phyloP scores from a whole-genome alignment of 768 basidiomycete genomes.

The Suillus cothurnatus region DNA sequence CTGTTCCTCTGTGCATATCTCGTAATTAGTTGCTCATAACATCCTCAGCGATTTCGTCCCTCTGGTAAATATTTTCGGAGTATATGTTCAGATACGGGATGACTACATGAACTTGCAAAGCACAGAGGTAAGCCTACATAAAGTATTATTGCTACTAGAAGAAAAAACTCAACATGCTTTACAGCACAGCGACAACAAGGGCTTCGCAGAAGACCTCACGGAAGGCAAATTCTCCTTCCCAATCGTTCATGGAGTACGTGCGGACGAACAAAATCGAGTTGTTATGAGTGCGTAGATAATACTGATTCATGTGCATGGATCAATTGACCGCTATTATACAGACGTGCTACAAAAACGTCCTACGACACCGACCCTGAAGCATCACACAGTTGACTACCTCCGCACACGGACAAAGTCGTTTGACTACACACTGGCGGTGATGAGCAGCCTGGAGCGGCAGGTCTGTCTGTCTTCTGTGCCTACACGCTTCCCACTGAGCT shows the following conservation, averaged over 20 bases:
- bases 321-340: constrained; percentile 29
- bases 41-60: constrained; percentile 80
- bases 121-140: constrained; percentile 57
- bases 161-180: too few relatives aligned
- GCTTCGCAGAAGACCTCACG: constrained; percentile 74
- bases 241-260: constrained; percentile 76
- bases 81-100: constrained; percentile 97
- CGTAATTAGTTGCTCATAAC: neutral
- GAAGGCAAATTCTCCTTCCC: constrained; percentile 86
- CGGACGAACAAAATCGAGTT: constrained; percentile 75
- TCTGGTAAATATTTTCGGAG: constrained; percentile 89
- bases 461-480: constrained; percentile 14
- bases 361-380: constrained; percentile 78
- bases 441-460: constrained; percentile 67
- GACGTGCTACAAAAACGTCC: constrained; percentile 94
- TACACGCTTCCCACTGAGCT: neutral
- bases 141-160: neutral
- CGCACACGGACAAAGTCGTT: constrained; percentile 78
- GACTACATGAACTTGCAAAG: constrained; percentile 96
- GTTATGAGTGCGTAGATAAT: constrained; percentile 67
- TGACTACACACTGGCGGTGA: constrained; percentile 76
- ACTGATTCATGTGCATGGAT: neutral
- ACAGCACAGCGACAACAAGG: constrained; percentile 67
- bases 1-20: neutral
- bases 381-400: constrained; percentile 80